Evolutionary conservation across 1,139 yeast species (phyloP), one percentile per base, ranked within the genome.

Genomic region (Hyphopichia pseudoburtonii): DNA sequence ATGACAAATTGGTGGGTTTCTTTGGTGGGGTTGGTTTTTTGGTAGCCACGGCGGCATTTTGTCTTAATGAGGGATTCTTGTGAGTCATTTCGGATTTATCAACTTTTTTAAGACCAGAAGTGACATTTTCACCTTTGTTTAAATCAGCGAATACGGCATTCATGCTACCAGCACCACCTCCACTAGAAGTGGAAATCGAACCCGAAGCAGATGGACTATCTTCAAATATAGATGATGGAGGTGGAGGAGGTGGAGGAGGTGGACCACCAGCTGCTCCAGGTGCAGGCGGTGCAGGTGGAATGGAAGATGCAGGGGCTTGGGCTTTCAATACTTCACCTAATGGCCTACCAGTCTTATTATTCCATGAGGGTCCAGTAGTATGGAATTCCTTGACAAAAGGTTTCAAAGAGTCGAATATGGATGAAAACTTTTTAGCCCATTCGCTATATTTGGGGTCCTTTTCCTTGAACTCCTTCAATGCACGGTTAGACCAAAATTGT

Each of bases 11-110:
- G 30, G 96, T 96, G 58, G 87, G 87, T 68, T 83, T 86, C 36
- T 95, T 94, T 25, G 81, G 82, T 4, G 69, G 62, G 3, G 82
- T 80, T 16, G 73, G 64, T 48, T 76, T 78, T 50, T 76, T 73
- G 23, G 64, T 51, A 5, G 56, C 48, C 10, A 57, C 39, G 2
- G 63, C 51, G 3, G 70, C 63, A 3, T 72, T 60, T 9, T 71
- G 74, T 55, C 95, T 82, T 50, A 88, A 70, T 30, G 73, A 83
- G 4, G 97, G 97, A 62, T 89, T 89, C 66, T 89, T 90, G 64
- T 89, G 97, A 23, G 96, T 88, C 94, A 87, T 88, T 64, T 89
- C 86, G 15, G 95, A 84, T 64, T 81, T 86, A 50, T 89, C 97
- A 31, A 92, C 97, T 63, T 92, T 92, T 58, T 84, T 87, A 52